Percentiles rank a stretch among this genome's conserved stretches.
phyloP scores from a whole-genome alignment of 78 protist species.

The slime mould (Dictyostelium discoideum) region DNA sequence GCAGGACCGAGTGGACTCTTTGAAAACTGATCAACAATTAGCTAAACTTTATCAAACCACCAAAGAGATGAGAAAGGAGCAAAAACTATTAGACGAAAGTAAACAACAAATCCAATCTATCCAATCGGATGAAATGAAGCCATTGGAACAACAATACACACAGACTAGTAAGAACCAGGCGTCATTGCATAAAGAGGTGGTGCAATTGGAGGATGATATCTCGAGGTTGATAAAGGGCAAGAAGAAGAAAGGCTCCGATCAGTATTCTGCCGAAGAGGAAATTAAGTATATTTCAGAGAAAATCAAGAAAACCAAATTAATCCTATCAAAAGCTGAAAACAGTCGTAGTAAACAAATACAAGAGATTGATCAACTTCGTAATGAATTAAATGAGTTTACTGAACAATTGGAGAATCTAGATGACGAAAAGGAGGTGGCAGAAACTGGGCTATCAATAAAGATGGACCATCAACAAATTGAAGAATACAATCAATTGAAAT shows the following conservation, averaged over 20 bases:
- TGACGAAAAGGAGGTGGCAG: neutral
- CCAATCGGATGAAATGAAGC: neutral
- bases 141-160: neutral
- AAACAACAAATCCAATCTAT: neutral
- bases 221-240: neutral
- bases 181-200: conserved; percentile 27
- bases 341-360: neutral
- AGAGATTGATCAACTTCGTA: conserved; percentile 31
- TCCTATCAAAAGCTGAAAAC: neutral
- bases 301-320: conserved; percentile 10
- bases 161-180: conserved; percentile 41
- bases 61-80: neutral
- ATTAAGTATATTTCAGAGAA: conserved; percentile 42
- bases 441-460: neutral
- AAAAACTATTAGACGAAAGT: neutral
- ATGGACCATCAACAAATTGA: conserved; percentile 32
- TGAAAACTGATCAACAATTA: conserved; percentile 32
- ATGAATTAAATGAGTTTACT: neutral
- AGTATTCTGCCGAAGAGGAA: conserved; percentile 35
- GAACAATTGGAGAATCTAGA: conserved; percentile 53
- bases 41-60: conserved; percentile 78
- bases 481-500: conserved; percentile 39
- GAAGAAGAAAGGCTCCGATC: conserved; percentile 17
- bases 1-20: neutral
- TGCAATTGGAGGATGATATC: conserved; percentile 11